Conservation (phyloP, 345 rosid species). For the Aquilaria sinensis region DNA sequence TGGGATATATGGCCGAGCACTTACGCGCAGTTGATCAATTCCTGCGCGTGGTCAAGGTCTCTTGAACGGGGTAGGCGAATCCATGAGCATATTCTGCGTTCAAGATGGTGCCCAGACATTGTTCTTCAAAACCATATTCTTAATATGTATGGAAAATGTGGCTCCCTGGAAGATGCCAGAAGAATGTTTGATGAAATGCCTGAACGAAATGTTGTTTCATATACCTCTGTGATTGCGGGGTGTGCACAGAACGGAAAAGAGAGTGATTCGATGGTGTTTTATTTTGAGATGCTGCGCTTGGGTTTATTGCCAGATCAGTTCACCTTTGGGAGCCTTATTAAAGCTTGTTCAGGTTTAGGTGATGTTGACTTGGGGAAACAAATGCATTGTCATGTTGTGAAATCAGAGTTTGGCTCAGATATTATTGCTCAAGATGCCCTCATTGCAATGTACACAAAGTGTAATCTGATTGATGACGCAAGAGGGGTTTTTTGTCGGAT, state of each 20-base stretch:
- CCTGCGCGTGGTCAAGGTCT: conserved; percentile 40
- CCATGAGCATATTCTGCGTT: conserved; percentile 43
- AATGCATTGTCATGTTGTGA: conserved; percentile 47
- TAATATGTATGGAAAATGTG: conserved; percentile 74
- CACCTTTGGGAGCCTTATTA: conserved; percentile 49
- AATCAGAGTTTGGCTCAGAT: conserved; percentile 33
- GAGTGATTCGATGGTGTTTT: conserved; percentile 32
- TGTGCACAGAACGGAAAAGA: conserved; percentile 59
- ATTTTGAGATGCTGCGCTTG: conserved; percentile 34
- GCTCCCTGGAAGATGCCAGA: conserved; percentile 56
- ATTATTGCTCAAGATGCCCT: conserved; percentile 54
- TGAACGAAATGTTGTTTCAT: conserved; percentile 58
- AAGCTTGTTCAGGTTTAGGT: conserved; percentile 38
- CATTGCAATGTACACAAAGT: conserved; percentile 52
- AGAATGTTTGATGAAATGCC: conserved; percentile 67
- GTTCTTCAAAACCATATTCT: conserved; percentile 48
- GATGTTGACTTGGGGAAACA: conserved; percentile 40
- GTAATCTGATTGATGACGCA: conserved; percentile 34
- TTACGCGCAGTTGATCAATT: conserved; percentile 34
- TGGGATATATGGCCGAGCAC: conserved; percentile 26
- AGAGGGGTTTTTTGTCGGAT: conserved; percentile 36
- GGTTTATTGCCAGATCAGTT: conserved; percentile 41
- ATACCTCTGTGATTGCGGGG: conserved; percentile 79
- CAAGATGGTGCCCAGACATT: conserved; percentile 34
- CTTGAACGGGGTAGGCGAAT: conserved; percentile 45